phyloP scores from a whole-genome alignment of 805 yeast species.

The Cyberlindnera japonica region DNA sequence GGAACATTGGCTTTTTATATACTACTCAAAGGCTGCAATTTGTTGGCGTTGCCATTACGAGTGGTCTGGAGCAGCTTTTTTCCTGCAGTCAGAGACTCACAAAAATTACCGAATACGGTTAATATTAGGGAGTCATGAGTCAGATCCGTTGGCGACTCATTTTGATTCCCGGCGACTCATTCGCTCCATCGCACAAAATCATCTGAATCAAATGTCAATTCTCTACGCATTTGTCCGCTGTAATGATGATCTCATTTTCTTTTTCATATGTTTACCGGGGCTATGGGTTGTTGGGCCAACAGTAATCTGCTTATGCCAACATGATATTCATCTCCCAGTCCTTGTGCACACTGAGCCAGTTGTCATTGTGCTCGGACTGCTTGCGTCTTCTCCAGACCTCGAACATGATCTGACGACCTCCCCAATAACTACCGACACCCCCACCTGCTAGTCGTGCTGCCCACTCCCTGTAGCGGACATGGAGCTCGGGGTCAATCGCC shows the following conservation, averaged over 20 bases:
- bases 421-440: slow-evolving; percentile 81
- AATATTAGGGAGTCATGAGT: slow-evolving; percentile 15
- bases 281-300: slow-evolving; percentile 6
- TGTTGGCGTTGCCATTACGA: not conserved
- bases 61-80: too few relatives aligned
- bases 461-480: slow-evolving; percentile 70
- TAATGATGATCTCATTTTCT: too few relatives aligned
- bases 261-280: too few relatives aligned
- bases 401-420: slow-evolving; percentile 77
- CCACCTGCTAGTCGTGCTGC: slow-evolving; percentile 42
- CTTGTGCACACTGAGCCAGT: slow-evolving; percentile 74
- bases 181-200: not conserved
- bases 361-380: slow-evolving; percentile 52
- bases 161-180: not conserved
- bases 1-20: slow-evolving; percentile 1
- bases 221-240: too few relatives aligned
- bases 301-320: slow-evolving; percentile 34
- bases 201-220: too few relatives aligned
- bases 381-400: slow-evolving; percentile 82
- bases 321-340: slow-evolving; percentile 87
- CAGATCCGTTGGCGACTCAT: slow-evolving; percentile 12
- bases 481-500: slow-evolving; percentile 54
- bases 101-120: slow-evolving; percentile 9
- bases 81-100: slow-evolving; percentile 8
- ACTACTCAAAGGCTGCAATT: not conserved